Evolutionary conservation across 129 eudicot species (phyloP).

Genomic region (Pulicaria dysenterica): DNA sequence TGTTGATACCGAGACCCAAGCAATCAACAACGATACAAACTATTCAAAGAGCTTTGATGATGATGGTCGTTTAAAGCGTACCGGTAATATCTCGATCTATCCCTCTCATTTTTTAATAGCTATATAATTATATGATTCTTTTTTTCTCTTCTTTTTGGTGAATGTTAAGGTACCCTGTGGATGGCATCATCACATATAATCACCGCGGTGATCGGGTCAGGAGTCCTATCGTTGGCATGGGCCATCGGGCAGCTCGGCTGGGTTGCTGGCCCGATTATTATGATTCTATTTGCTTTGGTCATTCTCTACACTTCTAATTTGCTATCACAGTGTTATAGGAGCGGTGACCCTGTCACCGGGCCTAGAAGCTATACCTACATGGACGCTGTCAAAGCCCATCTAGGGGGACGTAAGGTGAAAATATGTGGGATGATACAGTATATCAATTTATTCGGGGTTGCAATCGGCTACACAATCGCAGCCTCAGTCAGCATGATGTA

Average conservation of each 20-base stretch:
- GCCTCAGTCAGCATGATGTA: constrained; percentile 75
- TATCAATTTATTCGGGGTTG: constrained; percentile 59
- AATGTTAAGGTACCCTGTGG: constrained; percentile 55
- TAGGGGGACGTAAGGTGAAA: constrained; percentile 60
- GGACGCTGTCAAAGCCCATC: constrained; percentile 66
- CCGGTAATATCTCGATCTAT: constrained; percentile 35
- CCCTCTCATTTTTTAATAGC: neutral
- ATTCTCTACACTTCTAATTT: constrained; percentile 58
- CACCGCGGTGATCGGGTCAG: constrained; percentile 80
- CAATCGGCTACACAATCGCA: constrained; percentile 83
- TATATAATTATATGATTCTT: neutral
- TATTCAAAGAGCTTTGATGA: constrained; percentile 70
- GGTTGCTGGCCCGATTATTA: constrained; percentile 61
- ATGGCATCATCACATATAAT: constrained; percentile 66
- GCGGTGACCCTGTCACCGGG: constrained; percentile 66
- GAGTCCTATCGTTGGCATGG: constrained; percentile 83
- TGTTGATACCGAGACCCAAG: constrained; percentile 28
- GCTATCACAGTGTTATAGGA: constrained; percentile 60
- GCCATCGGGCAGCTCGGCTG: constrained; percentile 80
- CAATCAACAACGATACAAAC: constrained; percentile 47
- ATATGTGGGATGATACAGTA: constrained; percentile 67
- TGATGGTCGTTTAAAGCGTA: constrained; percentile 68
- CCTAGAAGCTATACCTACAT: constrained; percentile 70
- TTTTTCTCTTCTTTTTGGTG: neutral
- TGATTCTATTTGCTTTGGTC: constrained; percentile 57